Evolutionary conservation across 208 protist species (phyloP).

Genomic region (Zelonia costaricensis): DNA sequence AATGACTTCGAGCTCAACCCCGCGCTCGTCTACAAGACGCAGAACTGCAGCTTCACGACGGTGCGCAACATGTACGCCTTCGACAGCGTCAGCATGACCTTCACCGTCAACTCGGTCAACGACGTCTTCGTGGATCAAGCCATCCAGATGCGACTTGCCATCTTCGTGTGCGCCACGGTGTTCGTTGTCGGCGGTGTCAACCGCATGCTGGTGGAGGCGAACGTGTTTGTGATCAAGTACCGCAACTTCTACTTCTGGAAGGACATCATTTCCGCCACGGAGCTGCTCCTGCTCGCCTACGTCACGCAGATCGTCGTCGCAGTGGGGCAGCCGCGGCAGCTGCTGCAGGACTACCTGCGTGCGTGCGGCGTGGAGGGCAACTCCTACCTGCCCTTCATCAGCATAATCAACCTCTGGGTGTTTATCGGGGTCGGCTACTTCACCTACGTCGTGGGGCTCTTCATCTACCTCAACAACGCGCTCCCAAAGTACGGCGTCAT

Average conservation of each 20-base stretch:
- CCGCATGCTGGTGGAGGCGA: constrained; percentile 48
- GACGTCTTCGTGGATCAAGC: constrained; percentile 78
- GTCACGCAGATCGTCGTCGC: constrained; percentile 45
- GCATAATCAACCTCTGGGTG: constrained; percentile 45
- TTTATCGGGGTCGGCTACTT: constrained; percentile 56
- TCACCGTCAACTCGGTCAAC: constrained; percentile 38
- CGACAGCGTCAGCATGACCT: constrained; percentile 35
- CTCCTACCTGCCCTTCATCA: constrained; percentile 60
- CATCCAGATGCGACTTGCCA: constrained; percentile 60
- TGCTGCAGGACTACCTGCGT: constrained; percentile 61
- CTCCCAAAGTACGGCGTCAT: constrained; percentile 82
- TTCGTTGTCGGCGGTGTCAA: constrained; percentile 59
- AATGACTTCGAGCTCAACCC: constrained; percentile 43
- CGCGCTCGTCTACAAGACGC: constrained; percentile 47
- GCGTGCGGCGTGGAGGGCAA: constrained; percentile 41
- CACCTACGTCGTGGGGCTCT: constrained; percentile 42
- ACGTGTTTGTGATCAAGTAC: constrained; percentile 62
- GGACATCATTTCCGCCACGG: constrained; percentile 65
- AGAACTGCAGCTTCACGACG: constrained; percentile 44
- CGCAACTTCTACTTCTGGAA: constrained; percentile 79
- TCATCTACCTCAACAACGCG: constrained; percentile 71
- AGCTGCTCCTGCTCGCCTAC: constrained; percentile 61
- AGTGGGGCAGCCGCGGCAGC: constrained; percentile 23
- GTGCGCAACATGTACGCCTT: constrained; percentile 63
- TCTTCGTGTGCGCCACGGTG: constrained; percentile 54